Evolutionary conservation across 2,329 filamentous ascomycete genomes (phyloP), one percentile per base, ranked within the genome.

Genomic region (Hymenoscyphus scutula): DNA sequence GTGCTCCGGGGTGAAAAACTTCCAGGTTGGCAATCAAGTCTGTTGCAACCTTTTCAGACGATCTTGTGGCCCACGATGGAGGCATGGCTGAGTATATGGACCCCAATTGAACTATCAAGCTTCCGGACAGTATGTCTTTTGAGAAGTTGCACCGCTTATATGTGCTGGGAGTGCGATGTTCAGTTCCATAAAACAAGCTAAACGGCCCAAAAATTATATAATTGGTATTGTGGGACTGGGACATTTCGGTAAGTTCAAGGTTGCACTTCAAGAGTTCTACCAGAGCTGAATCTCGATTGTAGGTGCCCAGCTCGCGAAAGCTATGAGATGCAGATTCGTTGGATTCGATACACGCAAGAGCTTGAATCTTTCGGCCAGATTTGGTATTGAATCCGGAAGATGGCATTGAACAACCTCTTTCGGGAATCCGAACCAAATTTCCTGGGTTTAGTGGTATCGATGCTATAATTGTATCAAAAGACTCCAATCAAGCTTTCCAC

Each of bases 161-260:
- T 61, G 59, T 34, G 59, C 59, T 25, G 53, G 59, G 8, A 56
- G 58, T 54, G 55, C 27, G 19, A 38, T 37, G 45, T 37, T 32
- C 48, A 38, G 37, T 60, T 32, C 45, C 29, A 32, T 53, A 54
- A n/a, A n/a, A 38, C 13, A 32, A 32, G 54, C 53, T 15, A n/a
- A 10, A n/a, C 34, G 32, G 17, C 19, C 56, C 6, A 29, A 45
- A 15, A 37, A 32, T 29, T 53, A 13, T 19, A 41, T 34, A 17
- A 87, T 92, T 0, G 89, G 38, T 34, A 34, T 34, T 34, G 32
- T 34, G 32, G 32, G 32, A 34, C 32, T 34, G 1, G 32, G 32
- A 13, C 32, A 34, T 34, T 34, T 34, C 7, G 38, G 38, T 41
- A 19, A 41, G 38, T 41, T n/a, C n/a, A 19, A 3, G 15, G 15